A percentile compares a stretch with the other conserved stretches of the same genome.
Conservation (phyloP, 371 early-diverging fungal species). For the Mucor lusitanicus region DNA sequence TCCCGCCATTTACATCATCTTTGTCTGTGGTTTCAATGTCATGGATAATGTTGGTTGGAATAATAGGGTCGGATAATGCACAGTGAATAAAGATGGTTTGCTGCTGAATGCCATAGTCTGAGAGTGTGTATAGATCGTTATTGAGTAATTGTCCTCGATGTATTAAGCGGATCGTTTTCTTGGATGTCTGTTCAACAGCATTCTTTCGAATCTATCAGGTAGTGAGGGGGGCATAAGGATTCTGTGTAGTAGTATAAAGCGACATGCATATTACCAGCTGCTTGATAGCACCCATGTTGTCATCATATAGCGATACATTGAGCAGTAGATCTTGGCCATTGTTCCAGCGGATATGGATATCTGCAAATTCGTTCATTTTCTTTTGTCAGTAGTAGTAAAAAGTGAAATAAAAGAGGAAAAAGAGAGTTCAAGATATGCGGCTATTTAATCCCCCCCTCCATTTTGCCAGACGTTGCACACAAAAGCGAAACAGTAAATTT, state of each 20-base stretch:
- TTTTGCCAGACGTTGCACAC: neutral
- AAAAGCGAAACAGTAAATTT: neutral
- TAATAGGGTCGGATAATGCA: constrained; percentile 18
- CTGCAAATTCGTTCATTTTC: neutral
- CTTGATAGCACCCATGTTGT: constrained; percentile 11
- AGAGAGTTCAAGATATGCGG: neutral
- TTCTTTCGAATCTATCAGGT: constrained; percentile 17
- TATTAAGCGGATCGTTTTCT: constrained; percentile 20
- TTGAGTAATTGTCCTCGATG: constrained; percentile 19
- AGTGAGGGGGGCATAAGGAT: no score
- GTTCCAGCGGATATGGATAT: constrained; percentile 18
- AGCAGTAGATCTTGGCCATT: constrained; percentile 8
- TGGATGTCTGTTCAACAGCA: constrained; percentile 11
- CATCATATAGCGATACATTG: neutral
- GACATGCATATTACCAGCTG: constrained; percentile 15
- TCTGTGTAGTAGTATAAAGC: no score
- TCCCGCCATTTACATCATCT: neutral
- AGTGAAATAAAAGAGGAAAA: neutral
- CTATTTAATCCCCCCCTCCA: neutral
- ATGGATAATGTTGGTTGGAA: constrained; percentile 5
- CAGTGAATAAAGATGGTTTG: constrained; percentile 14
- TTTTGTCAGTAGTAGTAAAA: no score
- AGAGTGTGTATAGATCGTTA: constrained; percentile 7
- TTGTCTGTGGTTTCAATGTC: neutral
- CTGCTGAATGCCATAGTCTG: constrained; percentile 12